Evolutionary conservation across 306 rosid genomes (phyloP).

Genomic region (Ceratonia siliqua): DNA sequence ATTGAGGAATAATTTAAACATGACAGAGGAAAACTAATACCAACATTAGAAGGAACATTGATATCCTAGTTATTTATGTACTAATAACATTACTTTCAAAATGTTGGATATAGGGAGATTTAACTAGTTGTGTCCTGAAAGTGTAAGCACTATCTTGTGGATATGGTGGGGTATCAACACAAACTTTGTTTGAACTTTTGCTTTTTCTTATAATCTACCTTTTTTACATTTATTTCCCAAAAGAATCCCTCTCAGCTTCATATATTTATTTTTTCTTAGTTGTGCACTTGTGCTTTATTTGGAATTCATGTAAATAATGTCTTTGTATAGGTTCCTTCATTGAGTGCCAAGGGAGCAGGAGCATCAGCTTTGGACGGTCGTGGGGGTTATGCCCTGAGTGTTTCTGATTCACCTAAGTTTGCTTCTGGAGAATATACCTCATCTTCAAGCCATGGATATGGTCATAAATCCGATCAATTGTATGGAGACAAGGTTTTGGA

Average conservation of each 20-base stretch:
- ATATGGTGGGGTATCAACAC: background rate
- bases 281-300: background rate
- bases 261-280: background rate
- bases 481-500: slow-evolving; percentile 85
- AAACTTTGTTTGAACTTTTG: background rate
- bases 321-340: slow-evolving; percentile 55
- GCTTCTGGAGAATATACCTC: slow-evolving; percentile 75
- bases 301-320: background rate
- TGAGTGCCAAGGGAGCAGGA: slow-evolving; percentile 68
- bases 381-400: slow-evolving; percentile 66
- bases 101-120: background rate
- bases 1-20: background rate
- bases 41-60: background rate
- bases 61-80: background rate
- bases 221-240: slow-evolving; percentile 6
- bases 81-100: background rate
- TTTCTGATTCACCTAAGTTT: slow-evolving; percentile 83
- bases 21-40: background rate
- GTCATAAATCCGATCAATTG: slow-evolving; percentile 74
- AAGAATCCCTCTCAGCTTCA: background rate
- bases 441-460: slow-evolving; percentile 77
- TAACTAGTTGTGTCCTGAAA: background rate
- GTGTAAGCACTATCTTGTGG: background rate
- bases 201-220: background rate
- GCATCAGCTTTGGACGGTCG: slow-evolving; percentile 78